These are phyloP conservation scores for Gossypium laxum DNA, from an alignment of 441 rosid species.

Conservation along the genomic window DNA sequence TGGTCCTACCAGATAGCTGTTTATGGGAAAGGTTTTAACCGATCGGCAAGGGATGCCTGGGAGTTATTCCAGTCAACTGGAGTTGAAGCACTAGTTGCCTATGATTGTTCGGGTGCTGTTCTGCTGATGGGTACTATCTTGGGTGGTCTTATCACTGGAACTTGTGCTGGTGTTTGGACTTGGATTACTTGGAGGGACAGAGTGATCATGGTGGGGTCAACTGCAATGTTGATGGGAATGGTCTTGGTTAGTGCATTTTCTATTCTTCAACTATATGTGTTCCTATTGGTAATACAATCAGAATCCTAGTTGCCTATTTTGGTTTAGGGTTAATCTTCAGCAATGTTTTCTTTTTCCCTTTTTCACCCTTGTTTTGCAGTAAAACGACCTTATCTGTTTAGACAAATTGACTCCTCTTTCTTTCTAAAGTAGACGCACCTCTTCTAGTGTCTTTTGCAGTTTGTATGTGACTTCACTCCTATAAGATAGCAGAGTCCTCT, in stretches of 20 bases:
- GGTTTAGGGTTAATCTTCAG: not conserved
- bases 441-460: too few species aligned
- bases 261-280: slow-evolving; percentile 7
- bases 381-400: too few species aligned
- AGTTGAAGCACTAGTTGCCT: slow-evolving; percentile 88
- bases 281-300: not conserved
- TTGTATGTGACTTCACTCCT: too few species aligned
- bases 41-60: slow-evolving; percentile 95
- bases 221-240: slow-evolving; percentile 96
- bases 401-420: too few species aligned
- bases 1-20: slow-evolving; percentile 58
- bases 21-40: slow-evolving; percentile 81
- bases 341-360: too few species aligned
- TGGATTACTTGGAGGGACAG: slow-evolving; percentile 53
- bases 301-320: not conserved
- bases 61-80: slow-evolving; percentile 93
- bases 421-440: too few species aligned
- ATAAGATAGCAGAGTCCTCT: too few species aligned
- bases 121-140: slow-evolving; percentile 76
- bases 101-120: slow-evolving; percentile 91
- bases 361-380: too few species aligned
- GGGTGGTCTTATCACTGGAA: slow-evolving; percentile 87
- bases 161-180: slow-evolving; percentile 74
- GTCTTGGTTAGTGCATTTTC: slow-evolving; percentile 50
- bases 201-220: slow-evolving; percentile 69